Conservation (phyloP, 2,329 filamentous ascomycete species). For the Aureobasidium sp. region DNA sequence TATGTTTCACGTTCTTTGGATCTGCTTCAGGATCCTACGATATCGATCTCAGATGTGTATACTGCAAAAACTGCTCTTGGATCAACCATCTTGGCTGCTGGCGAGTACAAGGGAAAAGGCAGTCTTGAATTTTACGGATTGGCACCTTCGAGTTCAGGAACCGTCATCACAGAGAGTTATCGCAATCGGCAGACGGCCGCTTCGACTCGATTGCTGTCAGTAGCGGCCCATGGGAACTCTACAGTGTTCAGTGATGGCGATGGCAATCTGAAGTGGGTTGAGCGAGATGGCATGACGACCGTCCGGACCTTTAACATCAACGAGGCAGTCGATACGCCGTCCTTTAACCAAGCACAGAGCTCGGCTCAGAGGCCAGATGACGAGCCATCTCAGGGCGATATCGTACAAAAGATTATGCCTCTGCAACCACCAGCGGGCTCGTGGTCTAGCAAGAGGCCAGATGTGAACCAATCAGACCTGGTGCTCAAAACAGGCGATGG, state of each 20-base stretch:
- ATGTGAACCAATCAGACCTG: conserved; percentile 52
- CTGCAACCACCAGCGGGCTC: conserved; percentile 19
- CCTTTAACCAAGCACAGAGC: conserved; percentile 13
- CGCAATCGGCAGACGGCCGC: conserved; percentile 81
- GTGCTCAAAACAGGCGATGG: conserved; percentile 80
- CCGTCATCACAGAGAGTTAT: conserved; percentile 30
- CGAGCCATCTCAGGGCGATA: conserved; percentile 48
- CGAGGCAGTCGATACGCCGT: conserved; percentile 18
- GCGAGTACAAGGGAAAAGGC: conserved; percentile 86
- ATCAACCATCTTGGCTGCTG: conserved; percentile 69
- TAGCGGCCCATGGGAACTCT: conserved; percentile 71
- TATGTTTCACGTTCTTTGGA: conserved; percentile 57
- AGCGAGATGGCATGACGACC: conserved; percentile 62
- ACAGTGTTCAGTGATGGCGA: conserved; percentile 78
- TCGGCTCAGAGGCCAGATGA: conserved; percentile 18
- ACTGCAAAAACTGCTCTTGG: conserved; percentile 47
- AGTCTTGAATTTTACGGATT: conserved; percentile 80
- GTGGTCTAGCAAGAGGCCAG: conserved; percentile 17
- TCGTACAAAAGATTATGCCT: conserved; percentile 71
- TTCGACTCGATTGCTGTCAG: conserved; percentile 70
- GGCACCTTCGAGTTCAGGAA: conserved; percentile 26
- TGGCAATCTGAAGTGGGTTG: conserved; percentile 82
- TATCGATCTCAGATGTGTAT: conserved; percentile 43
- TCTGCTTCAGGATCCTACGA: conserved; percentile 44
- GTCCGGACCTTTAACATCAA: conserved; percentile 53